Percentiles rank a stretch among this genome's conserved stretches.
Evolutionary conservation across 345 rosid genomes (phyloP).

Genomic region (Rhodomyrtus tomentosa): DNA sequence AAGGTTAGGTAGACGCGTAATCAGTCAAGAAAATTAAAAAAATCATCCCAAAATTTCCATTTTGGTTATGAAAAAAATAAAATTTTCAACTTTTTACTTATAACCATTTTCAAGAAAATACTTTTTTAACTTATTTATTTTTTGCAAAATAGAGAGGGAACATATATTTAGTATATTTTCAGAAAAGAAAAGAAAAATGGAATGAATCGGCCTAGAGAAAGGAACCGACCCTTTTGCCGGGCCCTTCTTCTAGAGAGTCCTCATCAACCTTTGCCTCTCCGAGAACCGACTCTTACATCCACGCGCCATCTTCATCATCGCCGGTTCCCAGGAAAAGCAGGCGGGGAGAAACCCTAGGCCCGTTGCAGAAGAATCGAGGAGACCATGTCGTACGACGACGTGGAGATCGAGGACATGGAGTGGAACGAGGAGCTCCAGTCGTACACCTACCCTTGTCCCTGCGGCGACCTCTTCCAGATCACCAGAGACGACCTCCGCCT

Average conservation of each 20-base stretch:
- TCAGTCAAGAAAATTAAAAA: fast-evolving
- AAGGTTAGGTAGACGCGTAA: too few species aligned
- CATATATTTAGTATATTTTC: neutral
- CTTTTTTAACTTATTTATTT: neutral
- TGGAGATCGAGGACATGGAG: constrained; percentile 96
- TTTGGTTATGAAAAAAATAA: neutral
- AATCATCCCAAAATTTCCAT: neutral
- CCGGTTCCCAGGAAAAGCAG: neutral
- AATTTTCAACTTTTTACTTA: neutral
- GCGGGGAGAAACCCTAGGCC: neutral
- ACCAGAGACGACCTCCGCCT: constrained; percentile 75
- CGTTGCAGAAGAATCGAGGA: neutral
- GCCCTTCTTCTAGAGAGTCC: neutral
- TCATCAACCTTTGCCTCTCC: neutral
- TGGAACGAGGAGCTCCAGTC: constrained; percentile 81
- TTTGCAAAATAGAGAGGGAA: fast-evolving
- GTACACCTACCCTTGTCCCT: constrained; percentile 89
- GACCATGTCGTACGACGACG: constrained; percentile 91
- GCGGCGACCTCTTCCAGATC: constrained; percentile 91
- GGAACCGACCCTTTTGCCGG: neutral
- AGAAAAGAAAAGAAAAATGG: neutral
- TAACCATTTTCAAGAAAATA: fast-evolving
- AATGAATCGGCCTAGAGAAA: neutral
- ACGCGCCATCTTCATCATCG: neutral
- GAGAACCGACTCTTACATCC: neutral